phyloP scores from a whole-genome alignment of 768 basidiomycete species.

The Suillus ampliporus region DNA sequence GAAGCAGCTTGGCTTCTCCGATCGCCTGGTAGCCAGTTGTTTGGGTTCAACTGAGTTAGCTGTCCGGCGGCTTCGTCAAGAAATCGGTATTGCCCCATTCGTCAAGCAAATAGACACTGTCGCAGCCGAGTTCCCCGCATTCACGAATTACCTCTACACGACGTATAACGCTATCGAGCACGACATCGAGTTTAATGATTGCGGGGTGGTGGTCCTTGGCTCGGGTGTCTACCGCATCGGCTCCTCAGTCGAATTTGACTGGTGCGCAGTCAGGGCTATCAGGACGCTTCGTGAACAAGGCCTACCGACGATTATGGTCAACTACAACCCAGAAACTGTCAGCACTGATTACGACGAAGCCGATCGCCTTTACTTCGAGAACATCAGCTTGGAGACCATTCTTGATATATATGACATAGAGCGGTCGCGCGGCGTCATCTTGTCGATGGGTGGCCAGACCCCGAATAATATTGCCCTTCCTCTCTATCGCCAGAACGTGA shows the following conservation, averaged over 20 bases:
- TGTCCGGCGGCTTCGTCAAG: constrained; percentile 87
- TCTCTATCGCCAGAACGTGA: constrained; percentile 95
- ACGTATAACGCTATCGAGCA: constrained; percentile 98
- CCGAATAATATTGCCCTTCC: constrained; percentile 98
- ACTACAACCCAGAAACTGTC: constrained; percentile 99
- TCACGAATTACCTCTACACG: constrained; percentile 98
- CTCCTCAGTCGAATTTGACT: constrained; percentile 99
- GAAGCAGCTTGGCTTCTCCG: constrained; percentile 96
- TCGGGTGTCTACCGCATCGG: constrained; percentile 99
- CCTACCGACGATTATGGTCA: constrained; percentile 96
- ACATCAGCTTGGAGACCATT: constrained; percentile 95
- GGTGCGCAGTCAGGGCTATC: constrained; percentile 98
- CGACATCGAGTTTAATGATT: constrained; percentile 87
- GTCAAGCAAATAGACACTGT: constrained; percentile 99
- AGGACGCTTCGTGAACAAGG: constrained; percentile 95
- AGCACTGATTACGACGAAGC: constrained; percentile 99
- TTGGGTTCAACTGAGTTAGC: constrained; percentile 93
- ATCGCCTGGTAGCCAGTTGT: constrained; percentile 83
- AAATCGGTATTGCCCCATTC: constrained; percentile 81
- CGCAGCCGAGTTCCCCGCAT: constrained; percentile 97
- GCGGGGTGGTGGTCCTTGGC: constrained; percentile 96
- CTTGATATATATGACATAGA: constrained; percentile 97
- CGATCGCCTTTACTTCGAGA: constrained; percentile 98
- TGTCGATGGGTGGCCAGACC: constrained; percentile 98
- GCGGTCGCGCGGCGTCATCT: constrained; percentile 85